These are phyloP conservation scores for Taphrina wiesneri DNA, from an alignment of 1,139 yeast genomes.

Conservation along the genomic window DNA sequence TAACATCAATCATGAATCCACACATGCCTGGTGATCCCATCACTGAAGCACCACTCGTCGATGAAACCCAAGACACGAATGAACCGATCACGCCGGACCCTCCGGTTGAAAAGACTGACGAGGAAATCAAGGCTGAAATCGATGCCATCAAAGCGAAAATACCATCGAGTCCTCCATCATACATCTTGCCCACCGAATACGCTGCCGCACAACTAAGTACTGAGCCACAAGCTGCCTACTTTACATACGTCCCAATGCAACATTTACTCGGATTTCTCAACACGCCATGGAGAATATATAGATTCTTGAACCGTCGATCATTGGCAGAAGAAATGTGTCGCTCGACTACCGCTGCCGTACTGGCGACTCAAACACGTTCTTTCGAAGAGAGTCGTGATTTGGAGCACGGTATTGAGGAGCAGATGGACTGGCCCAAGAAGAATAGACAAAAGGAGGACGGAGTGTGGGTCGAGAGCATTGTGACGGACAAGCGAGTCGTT, in stretches of 20 bases:
- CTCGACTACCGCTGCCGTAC: conserved; percentile 61
- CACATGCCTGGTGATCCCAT: conserved; percentile 25
- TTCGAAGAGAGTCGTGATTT: conserved; percentile 58
- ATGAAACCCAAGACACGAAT: not conserved
- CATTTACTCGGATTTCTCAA: conserved; percentile 75
- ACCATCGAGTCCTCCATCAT: conserved; percentile 38
- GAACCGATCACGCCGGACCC: conserved; percentile 33
- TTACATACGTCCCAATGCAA: conserved; percentile 67
- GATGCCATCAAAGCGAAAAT: conserved; percentile 32
- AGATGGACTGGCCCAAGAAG: conserved; percentile 81
- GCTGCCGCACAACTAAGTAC: conserved; percentile 18
- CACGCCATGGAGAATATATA: conserved; percentile 71
- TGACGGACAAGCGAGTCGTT: conserved; percentile 34
- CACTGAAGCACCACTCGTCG: conserved; percentile 21
- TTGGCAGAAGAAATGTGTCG: conserved; percentile 72
- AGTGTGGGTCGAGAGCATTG: conserved; percentile 36
- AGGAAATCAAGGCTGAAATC: conserved; percentile 28
- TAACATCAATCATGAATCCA: conserved; percentile 29
- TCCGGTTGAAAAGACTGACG: conserved; percentile 19
- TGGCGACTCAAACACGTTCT: conserved; percentile 56
- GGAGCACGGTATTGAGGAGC: conserved; percentile 65
- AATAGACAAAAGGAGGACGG: conserved; percentile 68
- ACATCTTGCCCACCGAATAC: conserved; percentile 16
- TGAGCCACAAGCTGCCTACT: conserved; percentile 56
- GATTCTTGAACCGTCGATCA: conserved; percentile 72